Evolutionary conservation across 73 alveolate species (phyloP).

Genomic region (Paramecium octaurelia): DNA sequence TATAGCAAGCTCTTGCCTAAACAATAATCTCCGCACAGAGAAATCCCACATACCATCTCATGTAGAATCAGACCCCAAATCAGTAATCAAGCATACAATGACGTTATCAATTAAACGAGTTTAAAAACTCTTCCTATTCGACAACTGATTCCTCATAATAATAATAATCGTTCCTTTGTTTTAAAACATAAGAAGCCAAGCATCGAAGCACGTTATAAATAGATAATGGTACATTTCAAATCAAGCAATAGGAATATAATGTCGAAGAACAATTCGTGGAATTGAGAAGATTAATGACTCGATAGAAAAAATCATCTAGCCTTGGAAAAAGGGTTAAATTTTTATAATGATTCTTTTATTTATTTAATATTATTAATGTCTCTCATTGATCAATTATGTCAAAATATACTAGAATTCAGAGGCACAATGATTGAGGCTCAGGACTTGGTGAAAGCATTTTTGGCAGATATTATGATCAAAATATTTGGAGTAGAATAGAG

Average conservation of each 20-base stretch:
- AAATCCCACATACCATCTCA: background rate
- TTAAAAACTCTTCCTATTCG: background rate
- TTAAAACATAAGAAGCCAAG: background rate
- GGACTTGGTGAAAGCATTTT: background rate
- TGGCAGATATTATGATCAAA: background rate
- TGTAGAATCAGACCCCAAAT: background rate
- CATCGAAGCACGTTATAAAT: background rate
- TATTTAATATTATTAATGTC: background rate
- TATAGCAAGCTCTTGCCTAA: background rate
- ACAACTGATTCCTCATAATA: background rate
- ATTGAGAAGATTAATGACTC: background rate
- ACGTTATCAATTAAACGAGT: background rate
- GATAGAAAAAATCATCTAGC: background rate
- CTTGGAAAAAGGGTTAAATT: background rate
- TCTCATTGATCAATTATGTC: background rate
- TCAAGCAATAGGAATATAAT: background rate
- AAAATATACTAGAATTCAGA: background rate
- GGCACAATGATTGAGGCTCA: background rate
- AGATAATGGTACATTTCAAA: background rate
- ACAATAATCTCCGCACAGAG: background rate
- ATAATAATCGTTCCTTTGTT: background rate
- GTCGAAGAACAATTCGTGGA: background rate
- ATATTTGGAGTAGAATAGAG: background rate
- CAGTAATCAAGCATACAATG: background rate
- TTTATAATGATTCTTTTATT: background rate